Base-by-base conservation (phyloP, 371 early-diverging fungal genomes). In the Haplosporangium sp. region DNA sequence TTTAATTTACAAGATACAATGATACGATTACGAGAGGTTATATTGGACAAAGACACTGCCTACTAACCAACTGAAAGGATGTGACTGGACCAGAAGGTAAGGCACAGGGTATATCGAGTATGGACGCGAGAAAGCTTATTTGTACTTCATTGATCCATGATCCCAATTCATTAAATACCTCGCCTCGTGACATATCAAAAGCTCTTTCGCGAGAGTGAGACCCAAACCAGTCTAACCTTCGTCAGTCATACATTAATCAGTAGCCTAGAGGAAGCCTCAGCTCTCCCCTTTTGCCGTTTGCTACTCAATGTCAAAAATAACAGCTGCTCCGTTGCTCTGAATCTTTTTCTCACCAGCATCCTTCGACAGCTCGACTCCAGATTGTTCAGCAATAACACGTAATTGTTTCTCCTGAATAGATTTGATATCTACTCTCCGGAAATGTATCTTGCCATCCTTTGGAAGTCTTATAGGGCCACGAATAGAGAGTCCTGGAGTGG, bases 401-500 rank as follows among this genome's bases (percentile, higher is more conserved):
- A 81, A 52, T 40, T 61, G 63, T 19, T 37, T 56, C 44, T 81
- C 81, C 9, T 63, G 39, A 34, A 81, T 74, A 7, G 71, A 64
- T 47, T 68, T 71, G 48, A 81, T 67, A 58, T 81, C 74, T 48
- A 81, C 69, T 45, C 75, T 63, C 2, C 81, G 61, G 1, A 72
- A 81, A 20, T 81, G 81, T 27, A 72, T 53, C 35, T 68, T 74
- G 64, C 67, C 75, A 9, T 71, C 81, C 65, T 74, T 81, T 34
- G 81, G 81, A 11, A 81, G 50, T 10, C 81, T 71, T 42, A 81
- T 67, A 4, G 81, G 81, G 0, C 81, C 81, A 17, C 81, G 65
- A 57, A 74, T 74, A 10, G 81, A 60, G 19, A 71, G 71, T 11
- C 63, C 69, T 6, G 71, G 64, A 15, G 55, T 62, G 15, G 68